These are phyloP conservation scores for Sclerotinia glacialis DNA, from an alignment of 2,329 filamentous ascomycete genomes.

Conservation along the genomic window DNA sequence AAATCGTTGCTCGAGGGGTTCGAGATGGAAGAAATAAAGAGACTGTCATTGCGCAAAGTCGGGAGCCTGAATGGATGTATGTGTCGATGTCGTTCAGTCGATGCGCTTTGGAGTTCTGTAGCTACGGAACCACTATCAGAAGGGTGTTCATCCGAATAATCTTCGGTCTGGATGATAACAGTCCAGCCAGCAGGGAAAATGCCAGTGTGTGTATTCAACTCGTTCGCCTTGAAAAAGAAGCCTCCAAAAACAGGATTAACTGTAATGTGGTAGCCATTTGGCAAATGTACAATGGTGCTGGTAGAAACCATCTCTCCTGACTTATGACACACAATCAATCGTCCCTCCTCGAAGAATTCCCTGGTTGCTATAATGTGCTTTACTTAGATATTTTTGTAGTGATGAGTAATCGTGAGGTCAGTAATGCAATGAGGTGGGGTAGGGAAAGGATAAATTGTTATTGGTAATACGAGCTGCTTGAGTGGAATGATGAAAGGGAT, in stretches of 20 bases:
- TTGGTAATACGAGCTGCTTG: constrained; percentile 10
- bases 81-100: constrained; percentile 41
- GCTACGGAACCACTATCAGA: constrained; percentile 33
- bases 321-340: background rate
- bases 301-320: constrained; percentile 31
- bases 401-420: background rate
- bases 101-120: constrained; percentile 36
- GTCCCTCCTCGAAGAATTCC: background rate
- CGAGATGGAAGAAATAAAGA: constrained; percentile 91
- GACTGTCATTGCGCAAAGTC: constrained; percentile 72
- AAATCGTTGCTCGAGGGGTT: constrained; percentile 78
- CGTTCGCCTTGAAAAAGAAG: constrained; percentile 81
- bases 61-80: constrained; percentile 69
- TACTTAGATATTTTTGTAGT: background rate
- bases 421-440: background rate
- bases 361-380: constrained; percentile 1
- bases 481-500: constrained; percentile 12
- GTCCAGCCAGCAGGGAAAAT: constrained; percentile 87
- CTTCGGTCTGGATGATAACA: constrained; percentile 74
- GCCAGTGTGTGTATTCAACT: constrained; percentile 65
- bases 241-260: constrained; percentile 89
- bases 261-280: constrained; percentile 81
- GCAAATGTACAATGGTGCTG: constrained; percentile 60
- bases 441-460: background rate
- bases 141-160: constrained; percentile 37